These are phyloP conservation scores for Dittrichia graveolens DNA, from an alignment of 129 eudicot species.

Conservation along the genomic window DNA sequence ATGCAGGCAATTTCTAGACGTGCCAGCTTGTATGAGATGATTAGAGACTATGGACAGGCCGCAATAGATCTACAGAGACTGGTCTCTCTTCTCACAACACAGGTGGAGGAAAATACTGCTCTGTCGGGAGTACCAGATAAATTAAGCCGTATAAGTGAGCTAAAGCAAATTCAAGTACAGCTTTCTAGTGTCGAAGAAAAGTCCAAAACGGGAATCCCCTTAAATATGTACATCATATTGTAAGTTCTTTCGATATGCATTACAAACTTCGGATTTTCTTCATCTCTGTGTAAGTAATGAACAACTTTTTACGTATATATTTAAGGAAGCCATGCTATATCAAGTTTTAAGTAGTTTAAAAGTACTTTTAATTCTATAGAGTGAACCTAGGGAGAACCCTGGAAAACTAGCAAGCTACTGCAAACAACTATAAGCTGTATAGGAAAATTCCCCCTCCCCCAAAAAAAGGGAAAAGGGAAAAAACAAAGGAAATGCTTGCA, in stretches of 20 bases:
- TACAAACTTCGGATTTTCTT: neutral
- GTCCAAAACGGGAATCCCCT: slow-evolving; percentile 56
- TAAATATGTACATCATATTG: slow-evolving; percentile 75
- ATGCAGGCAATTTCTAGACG: slow-evolving; percentile 73
- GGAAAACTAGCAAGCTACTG: slow-evolving; percentile 3
- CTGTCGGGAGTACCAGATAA: slow-evolving; percentile 48
- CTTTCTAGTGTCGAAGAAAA: slow-evolving; percentile 63
- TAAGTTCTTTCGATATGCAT: slow-evolving; percentile 31
- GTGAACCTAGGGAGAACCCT: neutral
- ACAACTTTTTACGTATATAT: too few relatives aligned
- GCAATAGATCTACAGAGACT: slow-evolving; percentile 61
- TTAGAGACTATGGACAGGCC: slow-evolving; percentile 78
- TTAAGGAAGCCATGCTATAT: too few relatives aligned
- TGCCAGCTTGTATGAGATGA: slow-evolving; percentile 72
- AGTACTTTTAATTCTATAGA: neutral
- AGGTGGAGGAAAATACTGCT: slow-evolving; percentile 46
- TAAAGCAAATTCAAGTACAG: slow-evolving; percentile 55
- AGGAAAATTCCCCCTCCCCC: too few relatives aligned
- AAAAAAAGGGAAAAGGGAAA: too few relatives aligned
- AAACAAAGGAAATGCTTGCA: neutral
- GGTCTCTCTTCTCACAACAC: slow-evolving; percentile 49
- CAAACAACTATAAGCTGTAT: neutral
- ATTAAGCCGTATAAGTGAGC: slow-evolving; percentile 43
- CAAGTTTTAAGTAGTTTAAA: neutral
- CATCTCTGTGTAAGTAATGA: too few relatives aligned